Conservation (phyloP, 805 yeast species). For the Pichia sporocuriosa region DNA sequence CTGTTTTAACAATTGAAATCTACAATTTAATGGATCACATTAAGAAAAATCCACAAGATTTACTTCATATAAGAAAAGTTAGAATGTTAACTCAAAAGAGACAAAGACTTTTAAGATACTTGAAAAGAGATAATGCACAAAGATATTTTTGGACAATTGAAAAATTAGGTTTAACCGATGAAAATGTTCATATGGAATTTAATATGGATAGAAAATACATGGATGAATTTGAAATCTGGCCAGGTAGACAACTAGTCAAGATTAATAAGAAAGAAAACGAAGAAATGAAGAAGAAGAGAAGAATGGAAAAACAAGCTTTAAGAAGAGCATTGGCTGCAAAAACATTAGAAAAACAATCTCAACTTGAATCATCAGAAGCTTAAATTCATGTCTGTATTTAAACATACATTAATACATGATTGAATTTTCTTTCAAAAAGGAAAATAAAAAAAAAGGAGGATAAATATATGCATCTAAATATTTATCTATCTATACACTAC, state of each 20-base stretch:
- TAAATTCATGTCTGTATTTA: neutral
- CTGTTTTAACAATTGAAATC: conserved; percentile 75
- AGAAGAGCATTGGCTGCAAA: conserved; percentile 23
- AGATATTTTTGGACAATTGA: conserved; percentile 80
- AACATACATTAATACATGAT: too few species aligned
- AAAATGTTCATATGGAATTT: conserved; percentile 71
- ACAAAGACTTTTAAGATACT: conserved; percentile 73
- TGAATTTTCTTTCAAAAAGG: too few species aligned
- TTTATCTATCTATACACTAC: too few species aligned
- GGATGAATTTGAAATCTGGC: conserved; percentile 74
- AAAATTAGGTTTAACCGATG: conserved; percentile 83
- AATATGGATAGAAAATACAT: conserved; percentile 70
- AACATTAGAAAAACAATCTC: neutral
- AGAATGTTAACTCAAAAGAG: conserved; percentile 86
- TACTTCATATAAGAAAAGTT: conserved; percentile 57
- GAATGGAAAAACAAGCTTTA: conserved; percentile 38
- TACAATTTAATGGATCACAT: conserved; percentile 72
- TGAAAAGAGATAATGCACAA: conserved; percentile 74
- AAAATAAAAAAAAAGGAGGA: too few species aligned
- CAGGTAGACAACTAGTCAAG: conserved; percentile 61
- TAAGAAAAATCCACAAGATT: conserved; percentile 64
- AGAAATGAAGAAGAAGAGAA: conserved; percentile 39
- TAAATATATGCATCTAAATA: too few species aligned
- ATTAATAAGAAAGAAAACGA: conserved; percentile 43
- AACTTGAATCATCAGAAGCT: neutral